Conservation (phyloP, 2,329 filamentous ascomycete species). For the Alternaria triticina region DNA sequence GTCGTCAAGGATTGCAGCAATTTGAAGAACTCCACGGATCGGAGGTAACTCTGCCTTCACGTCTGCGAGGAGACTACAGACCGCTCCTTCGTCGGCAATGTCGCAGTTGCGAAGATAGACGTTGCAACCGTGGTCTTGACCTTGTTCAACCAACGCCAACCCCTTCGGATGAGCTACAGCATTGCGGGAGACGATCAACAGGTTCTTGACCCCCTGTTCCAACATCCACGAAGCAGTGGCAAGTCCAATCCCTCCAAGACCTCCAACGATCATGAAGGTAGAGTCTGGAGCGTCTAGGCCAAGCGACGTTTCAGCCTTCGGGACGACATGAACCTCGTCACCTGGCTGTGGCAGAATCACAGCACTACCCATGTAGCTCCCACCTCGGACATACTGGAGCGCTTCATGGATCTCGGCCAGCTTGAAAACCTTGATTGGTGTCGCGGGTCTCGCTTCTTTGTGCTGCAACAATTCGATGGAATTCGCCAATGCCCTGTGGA, state of each 20-base stretch:
- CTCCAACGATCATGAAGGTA: slow-evolving; percentile 30
- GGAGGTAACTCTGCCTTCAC: not conserved
- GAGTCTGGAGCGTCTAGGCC: slow-evolving; percentile 7
- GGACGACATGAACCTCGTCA: not conserved
- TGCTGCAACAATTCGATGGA: not conserved
- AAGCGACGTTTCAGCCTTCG: not conserved
- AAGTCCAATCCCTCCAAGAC: slow-evolving; percentile 29
- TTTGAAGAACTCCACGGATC: not conserved
- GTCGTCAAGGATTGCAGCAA: not conserved
- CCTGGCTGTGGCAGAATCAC: not conserved
- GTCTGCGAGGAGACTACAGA: not conserved
- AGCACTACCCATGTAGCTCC: not conserved
- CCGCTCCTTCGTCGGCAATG: not conserved
- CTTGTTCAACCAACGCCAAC: not conserved
- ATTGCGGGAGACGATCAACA: slow-evolving; percentile 15
- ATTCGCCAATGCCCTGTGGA: not conserved
- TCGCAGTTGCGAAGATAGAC: slow-evolving; percentile 1
- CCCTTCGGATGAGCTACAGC: not conserved
- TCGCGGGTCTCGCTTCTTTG: not conserved
- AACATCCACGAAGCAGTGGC: slow-evolving; percentile 23
- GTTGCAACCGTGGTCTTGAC: not conserved
- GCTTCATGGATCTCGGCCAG: not conserved
- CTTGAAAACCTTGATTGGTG: not conserved
- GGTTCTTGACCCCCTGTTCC: slow-evolving; percentile 19
- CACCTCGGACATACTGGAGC: not conserved